These are phyloP conservation scores for Penicillium sp. DNA, from an alignment of 2,329 filamentous ascomycete species.

Conservation along the genomic window DNA sequence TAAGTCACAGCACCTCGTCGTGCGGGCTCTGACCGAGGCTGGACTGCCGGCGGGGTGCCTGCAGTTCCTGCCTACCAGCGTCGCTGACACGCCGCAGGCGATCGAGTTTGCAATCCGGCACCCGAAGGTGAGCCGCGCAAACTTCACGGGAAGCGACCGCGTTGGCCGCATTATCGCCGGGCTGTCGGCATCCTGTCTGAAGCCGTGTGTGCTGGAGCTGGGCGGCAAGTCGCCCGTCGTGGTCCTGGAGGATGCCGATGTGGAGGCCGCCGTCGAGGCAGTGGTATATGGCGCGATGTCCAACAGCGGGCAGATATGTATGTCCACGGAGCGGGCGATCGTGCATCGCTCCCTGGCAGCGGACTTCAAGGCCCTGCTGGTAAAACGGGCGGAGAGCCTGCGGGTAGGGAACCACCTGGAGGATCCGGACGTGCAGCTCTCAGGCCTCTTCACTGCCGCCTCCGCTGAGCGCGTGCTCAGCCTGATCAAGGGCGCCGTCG, in stretches of 20 bases:
- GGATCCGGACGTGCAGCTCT: conserved; percentile 12
- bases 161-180: conserved; percentile 13
- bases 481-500: conserved; percentile 3
- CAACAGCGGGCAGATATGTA: conserved; percentile 14
- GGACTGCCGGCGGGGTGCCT: conserved; percentile 12
- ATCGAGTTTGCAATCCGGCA: conserved; percentile 11
- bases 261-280: conserved; percentile 11
- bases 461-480: conserved; percentile 8
- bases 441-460: conserved; percentile 10
- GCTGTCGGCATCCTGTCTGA: conserved; percentile 11
- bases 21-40: conserved; percentile 11
- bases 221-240: conserved; percentile 15
- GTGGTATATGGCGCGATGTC: conserved; percentile 10
- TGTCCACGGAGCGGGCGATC: conserved; percentile 14
- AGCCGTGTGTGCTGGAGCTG: conserved; percentile 14
- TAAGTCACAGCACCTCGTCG: conserved; percentile 15
- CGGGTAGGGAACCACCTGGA: conserved; percentile 13
- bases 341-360: conserved; percentile 8
- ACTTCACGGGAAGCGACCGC: conserved; percentile 14
- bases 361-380: conserved; percentile 5
- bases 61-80: conserved; percentile 6
- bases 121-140: conserved; percentile 10
- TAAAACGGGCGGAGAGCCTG: conserved; percentile 3
- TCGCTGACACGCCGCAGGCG: conserved; percentile 3
- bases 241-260: conserved; percentile 14